phyloP scores from a whole-genome alignment of 768 basidiomycete genomes.

The Xerocomellus chrysenteron region DNA sequence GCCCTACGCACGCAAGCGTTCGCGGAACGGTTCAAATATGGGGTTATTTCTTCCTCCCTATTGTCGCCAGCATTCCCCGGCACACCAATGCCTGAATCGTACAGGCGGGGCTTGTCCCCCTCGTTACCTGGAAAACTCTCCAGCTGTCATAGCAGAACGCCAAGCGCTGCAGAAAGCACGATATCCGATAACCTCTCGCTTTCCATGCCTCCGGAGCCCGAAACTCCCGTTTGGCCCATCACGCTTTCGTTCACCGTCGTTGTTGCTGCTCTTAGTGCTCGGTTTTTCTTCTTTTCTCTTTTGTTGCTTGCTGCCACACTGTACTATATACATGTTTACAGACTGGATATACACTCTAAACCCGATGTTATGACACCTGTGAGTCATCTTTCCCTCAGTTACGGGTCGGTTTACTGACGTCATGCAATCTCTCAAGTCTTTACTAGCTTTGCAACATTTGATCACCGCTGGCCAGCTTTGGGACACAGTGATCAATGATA shows the following conservation, averaged over 20 bases:
- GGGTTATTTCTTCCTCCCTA: slow-evolving; percentile 75
- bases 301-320: slow-evolving; percentile 38
- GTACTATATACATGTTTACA: slow-evolving; percentile 41
- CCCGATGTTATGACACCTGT: slow-evolving; percentile 55
- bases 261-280: slow-evolving; percentile 42
- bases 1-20: slow-evolving; percentile 48
- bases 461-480: slow-evolving; percentile 66
- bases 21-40: slow-evolving; percentile 81
- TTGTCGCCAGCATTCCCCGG: slow-evolving; percentile 57
- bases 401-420: neutral
- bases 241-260: slow-evolving; percentile 40
- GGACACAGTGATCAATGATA: slow-evolving; percentile 73
- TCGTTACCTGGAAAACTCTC: slow-evolving; percentile 48
- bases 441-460: slow-evolving; percentile 65
- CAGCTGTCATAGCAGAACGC: slow-evolving; percentile 38
- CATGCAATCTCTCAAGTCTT: slow-evolving; percentile 44
- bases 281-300: slow-evolving; percentile 43
- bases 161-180: slow-evolving; percentile 37
- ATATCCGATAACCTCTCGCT: slow-evolving; percentile 24
- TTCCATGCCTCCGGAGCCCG: slow-evolving; percentile 35
- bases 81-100: slow-evolving; percentile 31
- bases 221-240: slow-evolving; percentile 37
- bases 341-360: slow-evolving; percentile 31
- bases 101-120: slow-evolving; percentile 35
- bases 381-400: slow-evolving; percentile 26